Evolutionary conservation across 169 alveolate genomes (phyloP).

Genomic region (Eimeria necatrix): DNA sequence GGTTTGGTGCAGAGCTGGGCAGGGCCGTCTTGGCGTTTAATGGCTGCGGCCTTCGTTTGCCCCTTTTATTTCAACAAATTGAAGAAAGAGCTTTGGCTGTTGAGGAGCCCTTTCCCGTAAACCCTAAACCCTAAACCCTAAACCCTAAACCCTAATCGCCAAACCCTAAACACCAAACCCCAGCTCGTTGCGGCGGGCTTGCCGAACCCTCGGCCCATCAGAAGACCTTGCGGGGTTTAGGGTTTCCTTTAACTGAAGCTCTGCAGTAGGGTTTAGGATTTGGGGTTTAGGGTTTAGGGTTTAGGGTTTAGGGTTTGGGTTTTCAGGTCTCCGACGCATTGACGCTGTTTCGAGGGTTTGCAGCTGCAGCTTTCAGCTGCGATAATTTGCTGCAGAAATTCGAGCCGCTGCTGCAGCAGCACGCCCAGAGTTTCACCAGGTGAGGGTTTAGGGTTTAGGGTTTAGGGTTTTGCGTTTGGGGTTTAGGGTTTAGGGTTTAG

Average conservation of each 20-base stretch:
- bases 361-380: neutral
- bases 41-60: conserved; percentile 27
- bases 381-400: neutral
- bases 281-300: neutral
- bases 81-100: neutral
- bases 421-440: neutral
- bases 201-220: neutral
- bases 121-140: conserved; percentile 37
- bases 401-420: conserved; percentile 20
- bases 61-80: neutral
- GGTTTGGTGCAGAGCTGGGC: conserved; percentile 31
- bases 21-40: conserved; percentile 4
- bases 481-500: neutral
- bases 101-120: neutral
- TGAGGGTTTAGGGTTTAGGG: neutral
- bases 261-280: neutral
- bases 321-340: conserved; percentile 1
- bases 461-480: neutral
- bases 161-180: conserved; percentile 5
- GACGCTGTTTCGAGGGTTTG: neutral
- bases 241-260: neutral
- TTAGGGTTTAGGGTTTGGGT: neutral
- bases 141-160: neutral
- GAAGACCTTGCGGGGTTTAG: neutral
- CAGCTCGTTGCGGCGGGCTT: neutral